Conservation (phyloP, 352 stramenopile genomes). For the Pythium sp. region DNA sequence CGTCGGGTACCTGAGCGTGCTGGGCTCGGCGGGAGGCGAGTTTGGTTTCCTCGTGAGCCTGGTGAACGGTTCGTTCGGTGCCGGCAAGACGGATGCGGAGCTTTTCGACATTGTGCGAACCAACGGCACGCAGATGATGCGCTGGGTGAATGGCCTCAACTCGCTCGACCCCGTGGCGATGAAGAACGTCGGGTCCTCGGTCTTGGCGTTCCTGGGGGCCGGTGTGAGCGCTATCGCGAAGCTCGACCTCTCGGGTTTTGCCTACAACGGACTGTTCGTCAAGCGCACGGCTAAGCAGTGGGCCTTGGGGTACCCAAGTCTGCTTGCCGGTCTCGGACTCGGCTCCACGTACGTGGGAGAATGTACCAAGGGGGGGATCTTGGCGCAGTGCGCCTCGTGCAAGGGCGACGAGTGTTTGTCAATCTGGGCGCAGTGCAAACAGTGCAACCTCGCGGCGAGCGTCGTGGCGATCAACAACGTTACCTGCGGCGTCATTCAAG, state of each 20-base stretch:
- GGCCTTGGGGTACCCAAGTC: slow-evolving; percentile 49
- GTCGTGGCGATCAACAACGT: slow-evolving; percentile 31
- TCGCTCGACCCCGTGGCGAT: slow-evolving; percentile 48
- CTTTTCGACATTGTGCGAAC: slow-evolving; percentile 4
- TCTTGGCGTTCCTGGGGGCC: slow-evolving; percentile 35
- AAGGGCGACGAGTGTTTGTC: slow-evolving; percentile 24
- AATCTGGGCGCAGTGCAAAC: slow-evolving; percentile 35
- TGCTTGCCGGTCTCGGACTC: slow-evolving; percentile 46
- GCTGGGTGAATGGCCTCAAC: slow-evolving; percentile 54
- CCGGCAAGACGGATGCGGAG: slow-evolving; percentile 2
- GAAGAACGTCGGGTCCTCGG: slow-evolving; percentile 32
- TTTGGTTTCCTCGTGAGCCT: slow-evolving; percentile 11
- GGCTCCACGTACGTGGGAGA: slow-evolving; percentile 33
- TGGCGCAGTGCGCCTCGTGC: slow-evolving; percentile 28
- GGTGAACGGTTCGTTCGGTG: slow-evolving; percentile 13
- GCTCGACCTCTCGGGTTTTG: slow-evolving; percentile 40
- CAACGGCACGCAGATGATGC: slow-evolving; percentile 21
- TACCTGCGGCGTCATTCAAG: slow-evolving; percentile 27
- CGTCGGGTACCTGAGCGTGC: slow-evolving; percentile 20
- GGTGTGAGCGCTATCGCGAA: slow-evolving; percentile 32
- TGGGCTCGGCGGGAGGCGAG: slow-evolving; percentile 15
- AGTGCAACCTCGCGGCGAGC: slow-evolving; percentile 22
- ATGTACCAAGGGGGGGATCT: slow-evolving; percentile 17
- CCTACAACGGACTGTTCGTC: slow-evolving; percentile 57
- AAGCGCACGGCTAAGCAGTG: slow-evolving; percentile 46